Evolutionary conservation across 257 asterid genomes (phyloP).

Genomic region (Nicotiana benthamiana): DNA sequence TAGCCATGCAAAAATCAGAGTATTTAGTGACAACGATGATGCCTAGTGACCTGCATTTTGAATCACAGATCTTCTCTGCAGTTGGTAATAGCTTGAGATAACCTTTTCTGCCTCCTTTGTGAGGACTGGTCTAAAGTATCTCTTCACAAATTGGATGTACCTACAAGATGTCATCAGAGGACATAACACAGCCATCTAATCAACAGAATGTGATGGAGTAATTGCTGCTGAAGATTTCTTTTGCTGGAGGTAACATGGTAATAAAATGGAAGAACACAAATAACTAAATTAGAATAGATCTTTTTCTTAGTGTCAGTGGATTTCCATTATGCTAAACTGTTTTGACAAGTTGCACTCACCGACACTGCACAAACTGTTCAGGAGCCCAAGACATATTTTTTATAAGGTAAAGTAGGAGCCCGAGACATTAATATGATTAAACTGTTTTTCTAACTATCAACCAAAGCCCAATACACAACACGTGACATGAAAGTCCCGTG

Average conservation of each 20-base stretch:
- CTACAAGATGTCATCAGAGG: slow-evolving; percentile 30
- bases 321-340: neutral
- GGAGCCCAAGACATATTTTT: neutral
- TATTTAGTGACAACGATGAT: neutral
- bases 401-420: no score
- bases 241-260: neutral
- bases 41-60: slow-evolving; percentile 76
- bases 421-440: neutral
- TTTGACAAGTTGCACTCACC: neutral
- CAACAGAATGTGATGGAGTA: neutral
- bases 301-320: neutral
- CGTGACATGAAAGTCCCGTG: neutral
- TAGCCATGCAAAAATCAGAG: neutral
- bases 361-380: neutral
- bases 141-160: slow-evolving; percentile 78
- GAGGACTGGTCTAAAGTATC: slow-evolving; percentile 76
- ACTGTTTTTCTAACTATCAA: neutral
- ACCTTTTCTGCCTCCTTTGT: slow-evolving; percentile 88
- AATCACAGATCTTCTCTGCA: slow-evolving; percentile 92
- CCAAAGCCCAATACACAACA: neutral
- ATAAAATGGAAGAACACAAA: neutral
- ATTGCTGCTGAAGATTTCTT: neutral
- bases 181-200: neutral
- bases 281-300: neutral
- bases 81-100: slow-evolving; percentile 94